phyloP scores from a whole-genome alignment of 768 basidiomycete species.

The Boletellus ananas region DNA sequence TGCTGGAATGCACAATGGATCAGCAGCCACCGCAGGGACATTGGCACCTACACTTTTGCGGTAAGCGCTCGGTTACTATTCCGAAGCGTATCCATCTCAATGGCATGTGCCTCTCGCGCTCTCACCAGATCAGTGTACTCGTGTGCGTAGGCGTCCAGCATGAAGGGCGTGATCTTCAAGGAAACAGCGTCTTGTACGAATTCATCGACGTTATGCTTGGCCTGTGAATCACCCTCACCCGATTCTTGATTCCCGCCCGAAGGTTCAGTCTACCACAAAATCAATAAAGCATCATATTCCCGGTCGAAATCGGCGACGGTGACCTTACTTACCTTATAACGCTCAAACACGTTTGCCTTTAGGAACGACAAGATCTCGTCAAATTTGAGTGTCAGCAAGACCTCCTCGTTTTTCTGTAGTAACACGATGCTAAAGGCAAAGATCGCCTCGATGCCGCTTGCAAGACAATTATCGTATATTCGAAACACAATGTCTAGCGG shows the following conservation, averaged over 20 bases:
- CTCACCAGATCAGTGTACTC: constrained; percentile 84
- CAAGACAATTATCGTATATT: constrained; percentile 94
- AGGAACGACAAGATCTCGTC: constrained; percentile 86
- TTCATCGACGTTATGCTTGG: constrained; percentile 65
- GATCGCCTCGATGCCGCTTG: constrained; percentile 95
- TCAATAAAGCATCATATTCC: background rate
- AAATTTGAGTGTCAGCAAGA: constrained; percentile 77
- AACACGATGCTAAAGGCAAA: constrained; percentile 92
- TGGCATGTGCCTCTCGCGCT: constrained; percentile 75
- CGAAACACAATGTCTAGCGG: constrained; percentile 92
- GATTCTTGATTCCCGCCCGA: constrained; percentile 26
- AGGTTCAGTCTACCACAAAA: constrained; percentile 25
- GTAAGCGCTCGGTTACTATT: constrained; percentile 74
- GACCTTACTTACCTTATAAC: constrained; percentile 54
- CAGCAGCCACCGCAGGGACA: background rate
- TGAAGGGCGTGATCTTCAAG: constrained; percentile 89
- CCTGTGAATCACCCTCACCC: constrained; percentile 12
- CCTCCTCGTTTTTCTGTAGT: constrained; percentile 83
- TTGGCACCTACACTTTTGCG: constrained; percentile 68
- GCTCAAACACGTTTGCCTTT: constrained; percentile 77
- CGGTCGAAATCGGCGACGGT: background rate
- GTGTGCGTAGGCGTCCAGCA: constrained; percentile 85
- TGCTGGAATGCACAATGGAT: constrained; percentile 42
- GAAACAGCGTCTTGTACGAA: constrained; percentile 87
- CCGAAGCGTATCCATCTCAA: constrained; percentile 79